A percentile compares a stretch with the other conserved stretches of the same genome.
Evolutionary conservation across 371 early-diverging fungal species (phyloP).

Genomic region (Mucor circinelloides): DNA sequence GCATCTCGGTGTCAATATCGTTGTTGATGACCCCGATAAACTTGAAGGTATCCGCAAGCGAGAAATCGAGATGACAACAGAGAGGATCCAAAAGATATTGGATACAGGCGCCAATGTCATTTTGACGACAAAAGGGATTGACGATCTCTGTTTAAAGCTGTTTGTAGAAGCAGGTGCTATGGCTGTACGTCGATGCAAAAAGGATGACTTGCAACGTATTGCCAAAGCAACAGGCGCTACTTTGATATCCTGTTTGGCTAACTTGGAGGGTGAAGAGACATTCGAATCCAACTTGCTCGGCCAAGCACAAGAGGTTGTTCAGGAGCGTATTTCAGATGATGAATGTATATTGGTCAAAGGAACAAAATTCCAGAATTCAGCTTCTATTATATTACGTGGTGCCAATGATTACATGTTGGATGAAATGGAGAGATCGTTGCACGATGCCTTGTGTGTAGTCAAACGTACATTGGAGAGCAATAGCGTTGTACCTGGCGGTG

Average conservation of each 20-base stretch:
- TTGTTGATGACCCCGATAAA: constrained; percentile 97
- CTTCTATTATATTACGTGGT: constrained; percentile 97
- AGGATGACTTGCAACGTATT: constrained; percentile 97
- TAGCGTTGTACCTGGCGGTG: constrained; percentile 99
- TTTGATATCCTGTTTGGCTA: constrained; percentile 93
- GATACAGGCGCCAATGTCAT: constrained; percentile 98
- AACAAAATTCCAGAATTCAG: constrained; percentile 86
- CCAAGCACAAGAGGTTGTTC: constrained; percentile 93
- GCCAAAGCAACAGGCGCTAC: constrained; percentile 98
- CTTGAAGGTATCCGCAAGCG: constrained; percentile 97
- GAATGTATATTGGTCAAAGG: constrained; percentile 97
- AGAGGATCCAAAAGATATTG: constrained; percentile 94
- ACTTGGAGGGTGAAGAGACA: constrained; percentile 97
- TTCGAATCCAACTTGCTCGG: constrained; percentile 92
- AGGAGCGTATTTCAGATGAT: constrained; percentile 96
- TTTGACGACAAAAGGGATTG: constrained; percentile 99
- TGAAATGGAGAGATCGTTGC: constrained; percentile 99
- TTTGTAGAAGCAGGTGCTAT: constrained; percentile 94
- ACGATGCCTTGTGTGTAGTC: constrained; percentile 97
- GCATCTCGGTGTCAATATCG: constrained; percentile 97
- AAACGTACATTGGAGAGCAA: constrained; percentile 98
- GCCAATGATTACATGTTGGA: constrained; percentile 99
- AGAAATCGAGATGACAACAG: constrained; percentile 96
- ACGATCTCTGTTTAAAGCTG: constrained; percentile 97
- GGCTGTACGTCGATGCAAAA: constrained; percentile 95